phyloP scores from a whole-genome alignment of 1,139 yeast species.

The Tardiomyces depauwii region DNA sequence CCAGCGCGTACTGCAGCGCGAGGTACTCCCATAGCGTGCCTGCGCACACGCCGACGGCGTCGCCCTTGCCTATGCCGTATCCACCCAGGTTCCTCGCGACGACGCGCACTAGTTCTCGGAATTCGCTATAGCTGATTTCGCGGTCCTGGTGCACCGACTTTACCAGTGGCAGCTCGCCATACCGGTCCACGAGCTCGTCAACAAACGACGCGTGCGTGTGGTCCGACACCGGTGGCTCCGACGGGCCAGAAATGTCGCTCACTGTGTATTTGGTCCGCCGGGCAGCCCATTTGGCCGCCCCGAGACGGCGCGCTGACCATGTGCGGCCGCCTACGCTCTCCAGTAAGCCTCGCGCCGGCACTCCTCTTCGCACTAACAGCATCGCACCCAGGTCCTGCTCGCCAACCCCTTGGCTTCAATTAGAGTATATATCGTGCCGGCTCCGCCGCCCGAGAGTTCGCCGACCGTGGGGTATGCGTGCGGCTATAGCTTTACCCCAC shows the following conservation, averaged over 20 bases:
- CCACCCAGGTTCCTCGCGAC: constrained; percentile 17
- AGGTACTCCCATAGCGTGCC: constrained; percentile 25
- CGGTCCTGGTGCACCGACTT: constrained; percentile 19
- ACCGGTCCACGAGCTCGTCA: constrained; percentile 9
- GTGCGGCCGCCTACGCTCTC: no score
- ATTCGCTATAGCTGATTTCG: constrained; percentile 13
- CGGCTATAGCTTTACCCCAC: no score
- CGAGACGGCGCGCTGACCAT: no score
- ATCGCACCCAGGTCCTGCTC: no score
- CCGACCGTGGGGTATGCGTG: no score
- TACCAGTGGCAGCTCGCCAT: constrained; percentile 14
- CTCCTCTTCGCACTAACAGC: no score
- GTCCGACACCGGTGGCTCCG: constrained; percentile 12
- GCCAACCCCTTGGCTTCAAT: no score
- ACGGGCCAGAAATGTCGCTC: constrained; percentile 13
- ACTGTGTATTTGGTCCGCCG: neutral
- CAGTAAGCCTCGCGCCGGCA: no score
- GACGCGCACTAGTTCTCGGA: constrained; percentile 13
- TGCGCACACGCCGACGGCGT: constrained; percentile 22
- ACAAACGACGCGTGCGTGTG: constrained; percentile 15
- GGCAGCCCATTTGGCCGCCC: no score
- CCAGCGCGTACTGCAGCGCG: constrained; percentile 22
- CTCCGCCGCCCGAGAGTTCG: no score
- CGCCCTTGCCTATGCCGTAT: constrained; percentile 16
- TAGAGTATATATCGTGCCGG: no score